phyloP scores from a whole-genome alignment of 257 asterid genomes.

The Anisodus acutangulus region DNA sequence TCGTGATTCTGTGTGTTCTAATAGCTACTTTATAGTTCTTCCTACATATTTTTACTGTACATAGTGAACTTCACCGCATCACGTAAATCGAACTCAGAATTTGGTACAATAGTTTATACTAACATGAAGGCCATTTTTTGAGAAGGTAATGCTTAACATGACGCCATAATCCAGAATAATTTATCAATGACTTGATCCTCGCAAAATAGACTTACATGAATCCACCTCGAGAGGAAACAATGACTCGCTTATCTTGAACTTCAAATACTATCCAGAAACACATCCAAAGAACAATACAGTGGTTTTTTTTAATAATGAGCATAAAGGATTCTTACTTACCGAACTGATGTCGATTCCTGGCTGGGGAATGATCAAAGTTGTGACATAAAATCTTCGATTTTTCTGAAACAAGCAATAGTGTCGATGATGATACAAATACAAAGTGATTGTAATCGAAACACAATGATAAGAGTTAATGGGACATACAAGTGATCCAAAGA shows the following conservation, averaged over 20 bases:
- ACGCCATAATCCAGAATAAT: background rate
- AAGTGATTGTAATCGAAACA: no score
- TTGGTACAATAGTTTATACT: slow-evolving; percentile 21
- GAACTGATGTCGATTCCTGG: slow-evolving; percentile 98
- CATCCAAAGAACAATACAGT: no score
- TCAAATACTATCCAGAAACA: slow-evolving; percentile 55
- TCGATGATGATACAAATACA: no score
- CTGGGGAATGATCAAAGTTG: slow-evolving; percentile 94
- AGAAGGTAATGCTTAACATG: no score
- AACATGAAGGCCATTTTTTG: no score
- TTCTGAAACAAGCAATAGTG: no score
- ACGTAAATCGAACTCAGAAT: background rate
- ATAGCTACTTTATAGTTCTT: slow-evolving; percentile 10
- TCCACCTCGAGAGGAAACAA: slow-evolving; percentile 97
- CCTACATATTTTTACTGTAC: background rate
- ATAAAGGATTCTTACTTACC: slow-evolving; percentile 49
- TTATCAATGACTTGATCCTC: slow-evolving; percentile 2
- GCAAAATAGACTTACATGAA: slow-evolving; percentile 70
- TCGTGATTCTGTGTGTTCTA: background rate
- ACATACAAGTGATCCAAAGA: no score
- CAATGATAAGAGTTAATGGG: no score
- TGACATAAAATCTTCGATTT: slow-evolving; percentile 71
- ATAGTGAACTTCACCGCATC: background rate
- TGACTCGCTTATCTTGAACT: slow-evolving; percentile 88
- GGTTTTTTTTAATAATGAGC: background rate